These are phyloP conservation scores for Crepidotus variabilis DNA, from an alignment of 768 basidiomycete genomes.

Conservation along the genomic window DNA sequence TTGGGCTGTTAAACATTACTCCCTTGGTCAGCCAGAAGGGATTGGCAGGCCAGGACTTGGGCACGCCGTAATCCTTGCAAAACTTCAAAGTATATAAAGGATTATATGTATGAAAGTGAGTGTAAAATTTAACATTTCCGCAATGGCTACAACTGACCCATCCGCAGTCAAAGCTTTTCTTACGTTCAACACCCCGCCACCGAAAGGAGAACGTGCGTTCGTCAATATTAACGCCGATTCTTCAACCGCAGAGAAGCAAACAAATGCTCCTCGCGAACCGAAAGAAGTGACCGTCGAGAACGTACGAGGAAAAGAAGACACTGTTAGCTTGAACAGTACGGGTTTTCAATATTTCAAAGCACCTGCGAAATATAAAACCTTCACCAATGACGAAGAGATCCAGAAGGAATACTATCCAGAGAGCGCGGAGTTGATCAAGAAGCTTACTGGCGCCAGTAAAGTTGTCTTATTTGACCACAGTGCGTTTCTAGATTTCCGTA, in stretches of 20 bases:
- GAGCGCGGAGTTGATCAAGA: conserved; percentile 53
- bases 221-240: conserved; percentile 30
- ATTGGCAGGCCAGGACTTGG: too few species aligned
- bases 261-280: conserved; percentile 29
- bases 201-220: conserved; percentile 38
- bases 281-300: conserved; percentile 44
- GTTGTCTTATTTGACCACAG: conserved; percentile 64
- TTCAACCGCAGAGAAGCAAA: conserved; percentile 27
- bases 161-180: conserved; percentile 23
- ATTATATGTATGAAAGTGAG: too few species aligned
- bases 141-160: not conserved
- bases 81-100: too few species aligned
- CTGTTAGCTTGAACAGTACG: conserved; percentile 40
- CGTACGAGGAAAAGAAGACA: conserved; percentile 45
- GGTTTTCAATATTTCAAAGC: conserved; percentile 45
- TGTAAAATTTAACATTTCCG: too few species aligned
- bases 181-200: conserved; percentile 31
- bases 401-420: conserved; percentile 57
- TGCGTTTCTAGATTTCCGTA: conserved; percentile 22
- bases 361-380: conserved; percentile 42
- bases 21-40: too few species aligned
- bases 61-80: too few species aligned
- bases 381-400: conserved; percentile 50
- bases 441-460: conserved; percentile 53
- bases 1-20: too few species aligned